Conservation (phyloP, 2,329 filamentous ascomycete genomes). For the Nemania sp. region DNA sequence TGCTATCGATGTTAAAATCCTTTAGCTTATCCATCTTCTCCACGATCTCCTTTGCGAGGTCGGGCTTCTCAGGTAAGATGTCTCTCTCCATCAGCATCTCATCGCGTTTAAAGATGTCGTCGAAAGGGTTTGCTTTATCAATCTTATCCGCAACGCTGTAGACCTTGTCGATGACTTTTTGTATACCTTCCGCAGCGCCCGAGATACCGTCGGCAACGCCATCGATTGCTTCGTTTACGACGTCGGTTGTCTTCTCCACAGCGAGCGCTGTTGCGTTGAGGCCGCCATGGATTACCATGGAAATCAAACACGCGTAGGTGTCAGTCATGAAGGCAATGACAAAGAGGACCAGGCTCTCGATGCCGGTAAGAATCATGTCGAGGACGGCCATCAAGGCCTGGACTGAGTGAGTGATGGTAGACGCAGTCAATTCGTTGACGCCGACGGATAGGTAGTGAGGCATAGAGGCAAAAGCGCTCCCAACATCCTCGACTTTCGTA, state of each 20-base stretch:
- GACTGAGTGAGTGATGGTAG: slow-evolving; percentile 79
- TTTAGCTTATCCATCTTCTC: slow-evolving; percentile 55
- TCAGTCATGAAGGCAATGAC: slow-evolving; percentile 89
- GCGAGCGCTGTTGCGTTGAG: slow-evolving; percentile 66
- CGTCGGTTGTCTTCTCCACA: slow-evolving; percentile 48
- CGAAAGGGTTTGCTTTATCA: slow-evolving; percentile 38
- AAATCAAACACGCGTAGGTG: slow-evolving; percentile 89
- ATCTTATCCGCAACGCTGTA: slow-evolving; percentile 57
- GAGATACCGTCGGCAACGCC: slow-evolving; percentile 49
- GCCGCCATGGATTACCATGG: slow-evolving; percentile 78
- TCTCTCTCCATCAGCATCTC: slow-evolving; percentile 3
- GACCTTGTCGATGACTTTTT: slow-evolving; percentile 60
- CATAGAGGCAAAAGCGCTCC: slow-evolving; percentile 97
- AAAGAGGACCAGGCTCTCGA: slow-evolving; percentile 88
- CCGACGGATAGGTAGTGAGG: slow-evolving; percentile 90
- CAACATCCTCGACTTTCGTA: slow-evolving; percentile 87
- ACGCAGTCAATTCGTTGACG: slow-evolving; percentile 83
- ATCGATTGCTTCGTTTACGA: slow-evolving; percentile 56
- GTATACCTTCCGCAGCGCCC: slow-evolving; percentile 58
- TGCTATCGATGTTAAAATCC: slow-evolving; percentile 68
- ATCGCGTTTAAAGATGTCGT: slow-evolving; percentile 34
- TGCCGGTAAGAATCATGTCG: slow-evolving; percentile 75
- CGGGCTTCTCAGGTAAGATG: slow-evolving; percentile 37
- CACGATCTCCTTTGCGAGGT: slow-evolving; percentile 64
- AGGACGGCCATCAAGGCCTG: slow-evolving; percentile 80